A percentile compares a stretch with the other conserved stretches of the same genome.
Evolutionary conservation across 176 grass and related monocot species (phyloP).

Genomic region (Carex myosuroides): DNA sequence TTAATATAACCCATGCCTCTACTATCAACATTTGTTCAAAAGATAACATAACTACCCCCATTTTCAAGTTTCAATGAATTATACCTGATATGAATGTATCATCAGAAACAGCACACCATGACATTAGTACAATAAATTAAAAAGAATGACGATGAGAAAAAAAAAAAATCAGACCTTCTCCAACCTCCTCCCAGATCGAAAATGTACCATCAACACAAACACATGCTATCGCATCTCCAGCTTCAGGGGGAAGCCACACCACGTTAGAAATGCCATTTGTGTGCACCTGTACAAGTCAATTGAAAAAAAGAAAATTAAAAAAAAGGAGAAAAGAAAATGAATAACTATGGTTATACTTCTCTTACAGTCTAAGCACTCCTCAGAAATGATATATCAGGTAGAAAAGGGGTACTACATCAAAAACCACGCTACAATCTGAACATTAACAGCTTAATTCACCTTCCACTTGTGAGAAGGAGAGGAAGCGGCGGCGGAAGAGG

Average conservation of each 20-base stretch:
- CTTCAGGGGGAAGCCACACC: slow-evolving; percentile 73
- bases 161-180: slow-evolving; percentile 37
- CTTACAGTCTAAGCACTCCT: too few species aligned
- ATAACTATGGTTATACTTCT: neutral
- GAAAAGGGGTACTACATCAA: neutral
- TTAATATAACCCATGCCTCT: neutral
- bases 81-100: neutral
- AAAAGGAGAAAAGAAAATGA: neutral
- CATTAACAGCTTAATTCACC: slow-evolving; percentile 27
- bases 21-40: neutral
- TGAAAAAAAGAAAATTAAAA: neutral
- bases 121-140: neutral
- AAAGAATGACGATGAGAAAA: neutral
- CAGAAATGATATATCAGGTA: too few species aligned
- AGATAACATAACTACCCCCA: neutral
- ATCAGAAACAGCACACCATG: neutral
- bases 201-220: slow-evolving; percentile 59
- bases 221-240: slow-evolving; percentile 87
- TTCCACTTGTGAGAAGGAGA: slow-evolving; percentile 65
- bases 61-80: neutral
- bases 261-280: slow-evolving; percentile 42
- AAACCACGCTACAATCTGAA: neutral
- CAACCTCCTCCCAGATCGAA: slow-evolving; percentile 92
- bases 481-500: slow-evolving; percentile 24
- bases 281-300: slow-evolving; percentile 49